These are phyloP conservation scores for Aspergillus pseudoterreus DNA, from an alignment of 2,329 filamentous ascomycete genomes.

Conservation along the genomic window DNA sequence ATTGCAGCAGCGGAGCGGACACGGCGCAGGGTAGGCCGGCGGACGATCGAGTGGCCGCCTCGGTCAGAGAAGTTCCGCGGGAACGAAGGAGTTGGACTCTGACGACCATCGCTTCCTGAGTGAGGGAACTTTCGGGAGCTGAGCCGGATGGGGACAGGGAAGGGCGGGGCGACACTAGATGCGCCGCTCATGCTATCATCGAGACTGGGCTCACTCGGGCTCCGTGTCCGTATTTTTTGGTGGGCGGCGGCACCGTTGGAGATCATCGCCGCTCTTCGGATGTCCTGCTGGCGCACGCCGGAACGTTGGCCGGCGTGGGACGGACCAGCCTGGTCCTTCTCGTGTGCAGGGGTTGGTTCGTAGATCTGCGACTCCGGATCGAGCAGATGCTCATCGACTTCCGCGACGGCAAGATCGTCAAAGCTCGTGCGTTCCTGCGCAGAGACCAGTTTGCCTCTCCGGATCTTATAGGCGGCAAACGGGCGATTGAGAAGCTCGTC, in stretches of 20 bases:
- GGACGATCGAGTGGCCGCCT: constrained; percentile 47
- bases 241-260: constrained; percentile 73
- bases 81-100: constrained; percentile 67
- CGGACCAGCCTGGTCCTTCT: constrained; percentile 10
- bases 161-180: constrained; percentile 62
- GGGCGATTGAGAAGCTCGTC: constrained; percentile 44
- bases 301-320: constrained; percentile 30
- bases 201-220: constrained; percentile 43
- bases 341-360: constrained; percentile 11
- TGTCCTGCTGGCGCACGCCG: constrained; percentile 53
- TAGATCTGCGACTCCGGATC: constrained; percentile 26
- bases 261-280: constrained; percentile 76
- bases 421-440: constrained; percentile 28
- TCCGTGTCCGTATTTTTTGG: constrained; percentile 56
- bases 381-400: constrained; percentile 36
- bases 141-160: constrained; percentile 83
- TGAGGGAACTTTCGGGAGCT: constrained; percentile 75
- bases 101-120: constrained; percentile 69
- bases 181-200: constrained; percentile 35
- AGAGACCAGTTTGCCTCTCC: constrained; percentile 41
- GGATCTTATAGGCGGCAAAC: constrained; percentile 42
- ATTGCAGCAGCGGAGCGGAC: constrained; percentile 78
- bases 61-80: constrained; percentile 55
- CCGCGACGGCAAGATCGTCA: constrained; percentile 31
- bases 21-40: constrained; percentile 68